Evolutionary conservation across 2,329 filamentous ascomycete species (phyloP).

Genomic region (Ambrosiella cleistominuta): DNA sequence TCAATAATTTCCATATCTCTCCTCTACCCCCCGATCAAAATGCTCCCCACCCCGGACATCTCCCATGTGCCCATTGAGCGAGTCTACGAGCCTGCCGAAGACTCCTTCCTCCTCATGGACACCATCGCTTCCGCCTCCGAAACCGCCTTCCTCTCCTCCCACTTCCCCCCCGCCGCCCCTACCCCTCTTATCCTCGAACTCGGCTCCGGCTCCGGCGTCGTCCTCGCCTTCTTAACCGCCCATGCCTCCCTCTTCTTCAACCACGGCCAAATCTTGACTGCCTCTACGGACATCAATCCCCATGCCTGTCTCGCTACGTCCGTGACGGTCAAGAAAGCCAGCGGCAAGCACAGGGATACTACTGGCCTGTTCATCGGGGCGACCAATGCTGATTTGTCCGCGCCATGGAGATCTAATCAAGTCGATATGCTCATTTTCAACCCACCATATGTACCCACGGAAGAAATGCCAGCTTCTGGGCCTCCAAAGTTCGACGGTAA

Average conservation of each 20-base stretch:
- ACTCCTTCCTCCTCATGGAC: constrained; percentile 87
- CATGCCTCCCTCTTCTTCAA: constrained; percentile 59
- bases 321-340: constrained; percentile 39
- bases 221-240: constrained; percentile 73
- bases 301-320: constrained; percentile 64
- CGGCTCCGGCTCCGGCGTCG: constrained; percentile 80
- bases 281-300: constrained; percentile 70
- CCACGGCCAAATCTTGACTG: constrained; percentile 47
- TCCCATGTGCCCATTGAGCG: constrained; percentile 76
- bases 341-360: neutral
- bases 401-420: constrained; percentile 30
- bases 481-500: constrained; percentile 17
- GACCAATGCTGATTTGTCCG: constrained; percentile 51
- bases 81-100: constrained; percentile 89
- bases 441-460: constrained; percentile 86
- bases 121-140: constrained; percentile 62
- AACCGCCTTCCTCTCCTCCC: constrained; percentile 45
- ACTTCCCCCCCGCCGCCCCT: constrained; percentile 32
- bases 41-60: constrained; percentile 89
- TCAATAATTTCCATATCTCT: neutral
- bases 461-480: constrained; percentile 42
- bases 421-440: constrained; percentile 91
- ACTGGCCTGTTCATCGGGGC: constrained; percentile 41
- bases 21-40: constrained; percentile 21
- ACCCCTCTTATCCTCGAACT: constrained; percentile 62